Conservation (phyloP, 2,329 filamentous ascomycete genomes). For the Rhynchosporium graminicola region DNA sequence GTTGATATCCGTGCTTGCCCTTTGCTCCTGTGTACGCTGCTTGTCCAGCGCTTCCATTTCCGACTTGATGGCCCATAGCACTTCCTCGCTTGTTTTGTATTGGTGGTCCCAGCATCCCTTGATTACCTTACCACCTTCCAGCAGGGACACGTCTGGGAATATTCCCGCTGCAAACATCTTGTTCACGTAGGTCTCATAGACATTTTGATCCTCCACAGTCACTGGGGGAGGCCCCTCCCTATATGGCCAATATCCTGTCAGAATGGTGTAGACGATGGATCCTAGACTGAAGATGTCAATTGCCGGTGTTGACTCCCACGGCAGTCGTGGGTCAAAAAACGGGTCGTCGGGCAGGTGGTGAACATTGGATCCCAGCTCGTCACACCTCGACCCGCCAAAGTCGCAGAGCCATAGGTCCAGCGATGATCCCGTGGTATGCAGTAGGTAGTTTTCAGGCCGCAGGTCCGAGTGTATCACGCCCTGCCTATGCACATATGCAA, state of each 20-base stretch:
- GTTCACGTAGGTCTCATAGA: slow-evolving; percentile 18
- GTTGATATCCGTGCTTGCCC: slow-evolving; percentile 15
- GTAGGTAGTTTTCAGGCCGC: neutral
- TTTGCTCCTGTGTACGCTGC: slow-evolving; percentile 9
- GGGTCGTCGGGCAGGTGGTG: slow-evolving; percentile 18
- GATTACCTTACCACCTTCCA: slow-evolving; percentile 15
- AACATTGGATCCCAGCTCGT: slow-evolving; percentile 20
- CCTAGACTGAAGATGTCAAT: slow-evolving; percentile 23
- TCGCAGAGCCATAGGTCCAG: slow-evolving; percentile 20
- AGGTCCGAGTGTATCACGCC: slow-evolving; percentile 10
- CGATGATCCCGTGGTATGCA: slow-evolving; percentile 6
- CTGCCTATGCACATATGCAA: slow-evolving; percentile 6
- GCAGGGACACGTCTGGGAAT: slow-evolving; percentile 13
- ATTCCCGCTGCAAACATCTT: slow-evolving; percentile 8
- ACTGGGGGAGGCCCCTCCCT: neutral
- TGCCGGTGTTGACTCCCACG: slow-evolving; percentile 16
- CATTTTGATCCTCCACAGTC: slow-evolving; percentile 13
- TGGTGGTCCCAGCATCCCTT: slow-evolving; percentile 21
- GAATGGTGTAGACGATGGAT: slow-evolving; percentile 16
- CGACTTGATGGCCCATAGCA: slow-evolving; percentile 16
- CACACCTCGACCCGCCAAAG: slow-evolving; percentile 22
- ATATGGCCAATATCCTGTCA: slow-evolving; percentile 21
- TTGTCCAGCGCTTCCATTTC: slow-evolving; percentile 11
- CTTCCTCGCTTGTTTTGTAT: slow-evolving; percentile 18
- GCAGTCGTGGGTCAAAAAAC: slow-evolving; percentile 21